phyloP scores from a whole-genome alignment of 331 rosid genomes.

The Cydonia oblonga region DNA sequence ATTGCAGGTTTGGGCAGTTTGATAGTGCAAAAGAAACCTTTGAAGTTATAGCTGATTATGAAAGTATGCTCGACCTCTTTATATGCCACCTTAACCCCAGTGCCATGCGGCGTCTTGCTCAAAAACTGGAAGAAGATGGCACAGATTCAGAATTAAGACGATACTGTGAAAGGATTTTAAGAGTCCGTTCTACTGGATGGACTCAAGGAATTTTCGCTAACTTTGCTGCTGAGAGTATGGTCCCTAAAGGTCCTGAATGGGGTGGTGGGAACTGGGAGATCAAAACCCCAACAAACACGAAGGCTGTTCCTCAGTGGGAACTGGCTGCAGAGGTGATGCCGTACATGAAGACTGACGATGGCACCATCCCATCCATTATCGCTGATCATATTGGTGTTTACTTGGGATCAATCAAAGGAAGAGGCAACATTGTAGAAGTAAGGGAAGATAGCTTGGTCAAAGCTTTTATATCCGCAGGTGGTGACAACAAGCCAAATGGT shows the following conservation, averaged over 20 bases:
- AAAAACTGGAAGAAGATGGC: slow-evolving; percentile 94
- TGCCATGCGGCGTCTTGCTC: slow-evolving; percentile 98
- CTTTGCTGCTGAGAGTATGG: slow-evolving; percentile 98
- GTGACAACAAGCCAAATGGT: slow-evolving; percentile 42
- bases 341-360: slow-evolving; percentile 91
- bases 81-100: slow-evolving; percentile 99
- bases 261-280: slow-evolving; percentile 99
- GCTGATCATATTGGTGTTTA: slow-evolving; percentile 90
- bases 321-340: slow-evolving; percentile 95
- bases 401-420: slow-evolving; percentile 80
- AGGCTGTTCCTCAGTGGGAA: slow-evolving; percentile 95
- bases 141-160: slow-evolving; percentile 94
- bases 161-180: slow-evolving; percentile 87
- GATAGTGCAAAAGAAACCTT: slow-evolving; percentile 97
- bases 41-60: slow-evolving; percentile 78
- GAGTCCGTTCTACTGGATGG: slow-evolving; percentile 93
- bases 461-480: slow-evolving; percentile 37
- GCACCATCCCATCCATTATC: slow-evolving; percentile 79
- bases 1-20: slow-evolving; percentile 93
- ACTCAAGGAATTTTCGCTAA: slow-evolving; percentile 99
- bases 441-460: slow-evolving; percentile 82
- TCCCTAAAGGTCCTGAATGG: slow-evolving; percentile 99
- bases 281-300: slow-evolving; percentile 76
- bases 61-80: slow-evolving; percentile 92
- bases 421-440: slow-evolving; percentile 90